Conservation (phyloP, 2,329 filamentous ascomycete species). For the Delphinella strobiligena region DNA sequence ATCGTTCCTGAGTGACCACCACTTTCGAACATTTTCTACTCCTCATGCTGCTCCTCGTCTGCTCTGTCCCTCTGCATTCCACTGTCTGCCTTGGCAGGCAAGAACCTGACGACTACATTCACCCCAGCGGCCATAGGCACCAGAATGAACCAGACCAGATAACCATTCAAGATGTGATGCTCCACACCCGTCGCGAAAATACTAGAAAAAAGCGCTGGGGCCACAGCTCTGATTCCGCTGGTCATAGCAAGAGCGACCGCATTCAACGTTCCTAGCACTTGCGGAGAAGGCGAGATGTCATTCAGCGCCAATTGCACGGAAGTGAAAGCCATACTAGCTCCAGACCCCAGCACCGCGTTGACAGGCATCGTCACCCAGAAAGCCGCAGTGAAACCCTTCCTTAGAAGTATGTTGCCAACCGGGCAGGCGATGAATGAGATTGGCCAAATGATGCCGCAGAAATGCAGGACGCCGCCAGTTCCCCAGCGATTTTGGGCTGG, state of each 20-base stretch:
- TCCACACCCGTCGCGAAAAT: slow-evolving; percentile 57
- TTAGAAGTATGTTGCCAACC: slow-evolving; percentile 45
- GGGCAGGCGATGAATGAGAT: slow-evolving; percentile 48
- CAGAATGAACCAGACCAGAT: slow-evolving; percentile 54
- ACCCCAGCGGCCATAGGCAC: slow-evolving; percentile 25
- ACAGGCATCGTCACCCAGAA: slow-evolving; percentile 48
- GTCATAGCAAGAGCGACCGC: slow-evolving; percentile 51
- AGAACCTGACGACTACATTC: slow-evolving; percentile 21
- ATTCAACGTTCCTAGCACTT: slow-evolving; percentile 59
- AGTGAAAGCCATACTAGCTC: slow-evolving; percentile 59
- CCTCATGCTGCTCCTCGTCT: neutral
- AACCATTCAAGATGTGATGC: slow-evolving; percentile 49
- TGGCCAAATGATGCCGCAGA: slow-evolving; percentile 49
- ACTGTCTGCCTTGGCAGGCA: slow-evolving; percentile 23
- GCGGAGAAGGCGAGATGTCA: slow-evolving; percentile 54
- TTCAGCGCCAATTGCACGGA: slow-evolving; percentile 63
- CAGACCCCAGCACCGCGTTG: slow-evolving; percentile 43
- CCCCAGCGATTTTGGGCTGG: slow-evolving; percentile 52
- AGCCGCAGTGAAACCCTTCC: slow-evolving; percentile 26
- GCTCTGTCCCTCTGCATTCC: slow-evolving; percentile 13
- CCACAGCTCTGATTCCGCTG: slow-evolving; percentile 52
- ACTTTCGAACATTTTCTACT: too few species aligned
- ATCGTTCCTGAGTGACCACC: too few species aligned
- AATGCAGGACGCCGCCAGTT: slow-evolving; percentile 51
- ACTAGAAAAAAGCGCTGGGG: slow-evolving; percentile 53